phyloP scores from a whole-genome alignment of 306 rosid species.

The Vigna radiata region DNA sequence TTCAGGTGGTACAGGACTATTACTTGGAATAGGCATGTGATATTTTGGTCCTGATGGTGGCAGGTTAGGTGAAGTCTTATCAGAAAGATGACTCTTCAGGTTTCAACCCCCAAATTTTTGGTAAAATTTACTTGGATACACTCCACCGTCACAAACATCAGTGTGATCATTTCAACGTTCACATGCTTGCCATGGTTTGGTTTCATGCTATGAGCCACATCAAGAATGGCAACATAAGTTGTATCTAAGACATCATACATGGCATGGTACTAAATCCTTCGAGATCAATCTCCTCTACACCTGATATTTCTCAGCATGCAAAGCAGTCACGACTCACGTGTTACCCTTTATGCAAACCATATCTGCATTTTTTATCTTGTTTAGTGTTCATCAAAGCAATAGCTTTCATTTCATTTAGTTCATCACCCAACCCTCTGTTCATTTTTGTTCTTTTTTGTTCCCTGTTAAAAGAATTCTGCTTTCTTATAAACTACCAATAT shows the following conservation, averaged over 20 bases:
- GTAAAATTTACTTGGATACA: not conserved
- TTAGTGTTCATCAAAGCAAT: slow-evolving; percentile 30
- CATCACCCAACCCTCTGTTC: not conserved
- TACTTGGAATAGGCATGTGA: slow-evolving; percentile 73
- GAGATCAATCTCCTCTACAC: slow-evolving; percentile 82
- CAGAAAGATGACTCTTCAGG: not conserved
- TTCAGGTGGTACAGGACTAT: slow-evolving; percentile 74
- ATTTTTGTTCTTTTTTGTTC: too few species aligned
- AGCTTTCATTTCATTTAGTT: slow-evolving; percentile 15
- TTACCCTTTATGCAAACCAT: slow-evolving; percentile 38
- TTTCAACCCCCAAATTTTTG: not conserved
- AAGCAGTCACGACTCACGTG: slow-evolving; percentile 56
- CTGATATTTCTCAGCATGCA: slow-evolving; percentile 83
- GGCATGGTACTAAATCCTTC: slow-evolving; percentile 85
- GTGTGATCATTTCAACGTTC: slow-evolving; percentile 58
- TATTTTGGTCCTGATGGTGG: slow-evolving; percentile 13
- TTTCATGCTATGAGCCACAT: slow-evolving; percentile 49
- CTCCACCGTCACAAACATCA: slow-evolving; percentile 5
- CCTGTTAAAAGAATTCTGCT: too few species aligned
- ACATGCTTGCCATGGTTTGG: slow-evolving; percentile 69
- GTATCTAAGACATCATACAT: slow-evolving; percentile 79
- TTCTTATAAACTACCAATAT: too few species aligned
- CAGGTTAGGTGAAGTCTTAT: slow-evolving; percentile 1
- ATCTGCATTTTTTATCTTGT: slow-evolving; percentile 18
- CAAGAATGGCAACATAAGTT: slow-evolving; percentile 76